These are phyloP conservation scores for Leccinum subrobustum DNA, from an alignment of 1,284 basidiomycete genomes.

Conservation along the genomic window DNA sequence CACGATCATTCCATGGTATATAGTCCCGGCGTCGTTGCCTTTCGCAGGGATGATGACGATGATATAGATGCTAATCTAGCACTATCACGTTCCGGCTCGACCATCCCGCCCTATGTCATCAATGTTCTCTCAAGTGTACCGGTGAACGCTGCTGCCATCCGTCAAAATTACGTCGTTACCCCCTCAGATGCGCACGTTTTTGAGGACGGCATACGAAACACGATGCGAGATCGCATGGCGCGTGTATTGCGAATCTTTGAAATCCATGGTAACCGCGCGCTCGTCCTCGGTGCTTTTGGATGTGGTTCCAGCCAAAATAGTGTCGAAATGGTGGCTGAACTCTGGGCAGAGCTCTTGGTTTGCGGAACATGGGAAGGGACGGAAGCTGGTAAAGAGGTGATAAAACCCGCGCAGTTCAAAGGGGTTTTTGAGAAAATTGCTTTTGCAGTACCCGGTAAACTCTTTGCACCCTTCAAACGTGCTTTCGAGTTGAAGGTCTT, in stretches of 20 bases:
- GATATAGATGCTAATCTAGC: conserved; percentile 11
- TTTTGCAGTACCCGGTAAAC: conserved; percentile 44
- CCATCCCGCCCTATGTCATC: conserved; percentile 42
- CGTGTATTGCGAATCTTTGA: conserved; percentile 47
- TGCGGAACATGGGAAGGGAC: conserved; percentile 35
- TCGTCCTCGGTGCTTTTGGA: conserved; percentile 51
- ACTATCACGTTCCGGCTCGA: conserved; percentile 13
- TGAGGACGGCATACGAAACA: conserved; percentile 40
- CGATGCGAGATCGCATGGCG: conserved; percentile 36
- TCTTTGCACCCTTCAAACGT: conserved; percentile 38
- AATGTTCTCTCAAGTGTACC: conserved; percentile 47
- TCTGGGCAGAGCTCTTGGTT: conserved; percentile 48
- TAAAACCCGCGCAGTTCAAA: conserved; percentile 36
- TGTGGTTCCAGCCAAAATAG: conserved; percentile 44
- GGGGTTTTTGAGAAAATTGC: conserved; percentile 44
- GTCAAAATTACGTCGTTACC: conserved; percentile 38
- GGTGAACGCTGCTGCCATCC: conserved; percentile 44
- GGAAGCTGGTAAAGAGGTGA: conserved; percentile 19
- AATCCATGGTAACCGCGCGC: conserved; percentile 39
- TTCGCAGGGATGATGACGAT: conserved; percentile 44
- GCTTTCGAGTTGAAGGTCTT: conserved; percentile 44
- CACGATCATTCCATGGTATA: conserved; percentile 52
- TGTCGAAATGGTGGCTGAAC: conserved; percentile 40
- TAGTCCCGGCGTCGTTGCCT: conserved; percentile 46
- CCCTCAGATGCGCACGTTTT: conserved; percentile 37